Conservation (phyloP, 352 stramenopile genomes). For the Phytophthora uliginosa region DNA sequence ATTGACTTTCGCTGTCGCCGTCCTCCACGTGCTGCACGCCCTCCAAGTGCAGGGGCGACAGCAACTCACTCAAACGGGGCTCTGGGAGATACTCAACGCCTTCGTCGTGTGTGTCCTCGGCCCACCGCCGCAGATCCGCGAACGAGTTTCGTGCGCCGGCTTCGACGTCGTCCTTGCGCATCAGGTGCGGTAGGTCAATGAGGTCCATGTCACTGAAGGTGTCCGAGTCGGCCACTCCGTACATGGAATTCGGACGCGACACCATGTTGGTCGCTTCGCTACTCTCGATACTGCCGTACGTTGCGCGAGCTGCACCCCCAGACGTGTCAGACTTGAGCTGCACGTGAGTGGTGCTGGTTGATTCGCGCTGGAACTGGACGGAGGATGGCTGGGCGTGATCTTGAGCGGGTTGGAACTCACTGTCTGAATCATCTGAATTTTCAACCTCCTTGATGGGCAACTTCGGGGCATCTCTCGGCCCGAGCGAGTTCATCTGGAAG, state of each 20-base stretch:
- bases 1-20: slow-evolving; percentile 47
- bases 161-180: slow-evolving; percentile 65
- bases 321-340: slow-evolving; percentile 31
- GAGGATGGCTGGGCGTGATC: slow-evolving; percentile 26
- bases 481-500: slow-evolving; percentile 58
- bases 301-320: slow-evolving; percentile 23
- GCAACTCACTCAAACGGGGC: slow-evolving; percentile 34
- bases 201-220: slow-evolving; percentile 85
- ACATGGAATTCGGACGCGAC: slow-evolving; percentile 60
- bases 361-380: slow-evolving; percentile 27
- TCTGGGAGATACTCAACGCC: slow-evolving; percentile 33
- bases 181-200: slow-evolving; percentile 75
- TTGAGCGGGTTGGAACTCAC: slow-evolving; percentile 28
- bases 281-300: slow-evolving; percentile 44
- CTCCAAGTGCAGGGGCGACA: slow-evolving; percentile 38
- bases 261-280: slow-evolving; percentile 33
- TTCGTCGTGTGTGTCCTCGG: slow-evolving; percentile 18
- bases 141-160: slow-evolving; percentile 42
- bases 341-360: slow-evolving; percentile 34
- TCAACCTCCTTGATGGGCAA: slow-evolving; percentile 21
- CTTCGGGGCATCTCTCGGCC: slow-evolving; percentile 29
- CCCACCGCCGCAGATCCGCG: slow-evolving; percentile 53
- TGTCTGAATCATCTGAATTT: slow-evolving; percentile 31
- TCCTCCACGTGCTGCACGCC: slow-evolving; percentile 37
- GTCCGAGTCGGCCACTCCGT: slow-evolving; percentile 66